Evolutionary conservation across 2,329 filamentous ascomycete species (phyloP), one percentile per base, ranked within the genome.

Genomic region (Metarhizium anisopliae): DNA sequence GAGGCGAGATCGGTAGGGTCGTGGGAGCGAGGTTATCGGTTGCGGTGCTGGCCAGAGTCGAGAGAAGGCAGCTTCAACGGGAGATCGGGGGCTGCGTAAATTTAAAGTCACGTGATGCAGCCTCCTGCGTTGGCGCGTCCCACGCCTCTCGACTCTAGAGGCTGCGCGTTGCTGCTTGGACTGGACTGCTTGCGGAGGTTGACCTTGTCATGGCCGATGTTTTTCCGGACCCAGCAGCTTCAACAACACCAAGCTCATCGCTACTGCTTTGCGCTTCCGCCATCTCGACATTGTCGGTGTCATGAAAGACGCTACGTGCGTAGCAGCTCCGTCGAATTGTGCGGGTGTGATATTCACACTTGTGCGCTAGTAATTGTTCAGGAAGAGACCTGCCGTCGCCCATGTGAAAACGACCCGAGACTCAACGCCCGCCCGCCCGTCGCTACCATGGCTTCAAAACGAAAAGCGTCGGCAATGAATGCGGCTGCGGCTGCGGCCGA

Each of bases 401-500:
- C 20, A 49, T 49, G 42, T 7, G 16, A 45, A 49, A 49, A 30
- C 45, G 7, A 16, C 45, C 13, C 11, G 4, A 20, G 42, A 20
- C 16, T 8, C 16, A 45, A 45, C 7, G n/a, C 42, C 18, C n/a
- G n/a, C 18, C 40, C 16, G 38, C 20, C n/a, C n/a, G 20, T 20
- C 61, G 58, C 62, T 59, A 74, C 51, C 57, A 97, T 97, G 93
- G 87, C 93, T n/a, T 85, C 90, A 55, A 97, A 97, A 74, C 85
- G 93, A 66, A 96, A 96, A 72, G 88, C 87, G 51, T 82, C 83
- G 56, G 87, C 87, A 10, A 87, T 95, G 79, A 82, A 83, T 54
- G 75, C 83, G 53, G 70, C 83, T 54, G 75, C 83, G 53, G 70
- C 77, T 5, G 74, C 72, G 14, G 81, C 85, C 47, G 90, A 96